phyloP scores from a whole-genome alignment of 192 early-diverging fungal genomes.

The Pilaira anomala region DNA sequence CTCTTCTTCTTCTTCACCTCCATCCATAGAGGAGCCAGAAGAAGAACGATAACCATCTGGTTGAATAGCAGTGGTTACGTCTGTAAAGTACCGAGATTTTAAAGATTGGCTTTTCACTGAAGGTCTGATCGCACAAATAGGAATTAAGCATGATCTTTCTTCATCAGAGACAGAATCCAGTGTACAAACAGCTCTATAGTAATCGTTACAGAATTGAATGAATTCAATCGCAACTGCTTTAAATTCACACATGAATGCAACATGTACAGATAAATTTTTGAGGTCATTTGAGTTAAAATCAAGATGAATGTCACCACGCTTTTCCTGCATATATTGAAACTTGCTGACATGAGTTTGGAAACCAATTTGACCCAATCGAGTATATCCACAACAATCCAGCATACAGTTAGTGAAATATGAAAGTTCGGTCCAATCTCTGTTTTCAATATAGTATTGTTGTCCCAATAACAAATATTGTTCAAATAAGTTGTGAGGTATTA shows the following conservation, averaged over 20 bases:
- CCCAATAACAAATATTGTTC: slow-evolving; percentile 25
- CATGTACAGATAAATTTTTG: slow-evolving; percentile 1
- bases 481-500: slow-evolving; percentile 26
- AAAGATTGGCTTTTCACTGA: background rate
- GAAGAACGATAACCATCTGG: background rate
- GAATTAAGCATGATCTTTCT: slow-evolving; percentile 34
- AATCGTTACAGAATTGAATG: slow-evolving; percentile 19
- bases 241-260: slow-evolving; percentile 28
- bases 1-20: background rate
- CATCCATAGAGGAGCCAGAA: no score
- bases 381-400: slow-evolving; percentile 24
- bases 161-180: slow-evolving; percentile 6
- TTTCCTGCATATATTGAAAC: slow-evolving; percentile 22
- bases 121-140: slow-evolving; percentile 25
- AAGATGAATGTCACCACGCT: slow-evolving; percentile 6
- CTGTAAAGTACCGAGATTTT: background rate
- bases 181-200: slow-evolving; percentile 25
- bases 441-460: slow-evolving; percentile 29
- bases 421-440: slow-evolving; percentile 19
- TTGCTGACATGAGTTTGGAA: slow-evolving; percentile 13
- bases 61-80: background rate
- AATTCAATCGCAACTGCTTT: slow-evolving; percentile 23
- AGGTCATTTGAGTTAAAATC: background rate
- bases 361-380: slow-evolving; percentile 11
- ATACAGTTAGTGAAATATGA: slow-evolving; percentile 24